Base-by-base conservation (phyloP, 345 rosid species). In the Dipteronia dyeriana region DNA sequence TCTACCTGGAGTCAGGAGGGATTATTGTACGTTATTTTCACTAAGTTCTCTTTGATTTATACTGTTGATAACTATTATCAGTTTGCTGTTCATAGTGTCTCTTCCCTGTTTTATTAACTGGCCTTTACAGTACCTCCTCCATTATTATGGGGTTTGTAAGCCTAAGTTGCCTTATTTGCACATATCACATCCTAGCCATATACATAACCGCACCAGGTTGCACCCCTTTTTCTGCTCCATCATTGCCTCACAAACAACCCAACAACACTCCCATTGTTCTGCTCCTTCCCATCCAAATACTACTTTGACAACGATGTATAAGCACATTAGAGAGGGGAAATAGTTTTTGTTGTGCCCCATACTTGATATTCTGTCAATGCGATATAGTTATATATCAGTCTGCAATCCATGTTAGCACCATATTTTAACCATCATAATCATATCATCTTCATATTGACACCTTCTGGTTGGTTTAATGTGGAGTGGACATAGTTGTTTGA, bases 1-100 rank as follows among this genome's bases (percentile, higher is more conserved):
- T 63, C 74, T 90, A 77, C 91, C 94, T 2, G 93, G 94, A 78
- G 82, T 90, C 72, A 76, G 83, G 68, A 89, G 73, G 70, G 86
- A 84, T 69, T 83, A 76, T 41, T 73, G 88, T 85, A 86, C 66
- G 80, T 39, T 74, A 14, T 49, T 54, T 61, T 63, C 53, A 39
- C 69, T 51, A 38, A 25, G 26, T 62, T 51, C 12, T 41, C 69
- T 69, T 20, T 26, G 16, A 54, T 57, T 22, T 26, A 14, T 25
- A 56, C 3, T 39, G 6, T 7, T 65, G 12, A 14, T 31, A 20
- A 29, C 20, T 34, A 57, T 25, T 29, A n/a, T 13, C 17, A 7
- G 38, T 29, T 20, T 62, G 9, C 7, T 39, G 59, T 8, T 45
- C 10, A 14, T 23, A 23, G 56, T n/a, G 31, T 45, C 9, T 31